Evolutionary conservation across 345 rosid genomes (phyloP), one percentile per base, ranked within the genome.

Genomic region (Salix dunnii): DNA sequence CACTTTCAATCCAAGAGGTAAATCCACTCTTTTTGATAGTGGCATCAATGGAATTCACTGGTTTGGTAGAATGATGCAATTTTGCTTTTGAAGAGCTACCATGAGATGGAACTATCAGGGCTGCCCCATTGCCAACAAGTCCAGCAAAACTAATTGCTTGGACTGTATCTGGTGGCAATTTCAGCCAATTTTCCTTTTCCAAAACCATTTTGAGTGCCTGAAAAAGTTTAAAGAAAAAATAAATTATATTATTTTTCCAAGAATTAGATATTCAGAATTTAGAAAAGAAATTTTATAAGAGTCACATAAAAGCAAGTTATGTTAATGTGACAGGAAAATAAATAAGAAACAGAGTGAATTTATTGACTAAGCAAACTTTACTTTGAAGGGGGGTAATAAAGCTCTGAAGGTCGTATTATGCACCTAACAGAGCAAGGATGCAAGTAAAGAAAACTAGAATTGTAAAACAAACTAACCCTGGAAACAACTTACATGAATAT

Each of bases 191-290:
- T 84, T 96, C 99, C 93, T 85, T 94, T 88, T 96, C 99, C 88
- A 96, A 79, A 76, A 96, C 98, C 99, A 96, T 94, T 85, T 90
- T 91, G 80, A 96, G 89, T 62, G 99, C 99, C 99, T 96, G 87
- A 43, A 74, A 63, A 81, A 67, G 8, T 46, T 46, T 18, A 0
- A 51, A 20, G 70, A 78, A 75, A 2, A 30, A 25, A 30, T 77
- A 35, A 16, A 20, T 11, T 64, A 36, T 64, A 20, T 1, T 64
- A 7, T 11, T 64, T 23, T 30, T 16, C 31, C 33, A 27, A 64
- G 7, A 31, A 16, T 6, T 31, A 31, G 8, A 7, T 33, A 64
- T 31, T 14, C 67, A 49, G 7, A 49, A 49, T 18, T 49, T 49
- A 5, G 58, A 49, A 1, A 18, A 49, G 58, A 51, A 51, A 51